Percentiles rank a stretch among this genome's conserved stretches.
phyloP scores from a whole-genome alignment of 2,329 filamentous ascomycete genomes.

The Dothiorella sarmentorum region DNA sequence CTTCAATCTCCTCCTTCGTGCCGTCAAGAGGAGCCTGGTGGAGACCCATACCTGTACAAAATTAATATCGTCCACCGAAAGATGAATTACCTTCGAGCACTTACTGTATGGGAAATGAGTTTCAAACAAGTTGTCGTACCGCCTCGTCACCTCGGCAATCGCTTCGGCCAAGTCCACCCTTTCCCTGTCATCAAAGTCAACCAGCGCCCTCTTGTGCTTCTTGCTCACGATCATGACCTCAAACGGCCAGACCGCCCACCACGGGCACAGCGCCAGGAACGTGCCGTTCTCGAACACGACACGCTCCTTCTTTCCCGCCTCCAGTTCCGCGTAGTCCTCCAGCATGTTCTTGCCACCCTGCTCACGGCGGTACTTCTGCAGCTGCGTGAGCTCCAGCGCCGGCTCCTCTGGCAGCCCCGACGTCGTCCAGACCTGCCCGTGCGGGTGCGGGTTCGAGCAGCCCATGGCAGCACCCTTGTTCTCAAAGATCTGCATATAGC shows the following conservation, averaged over 20 bases:
- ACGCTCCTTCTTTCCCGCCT: conserved; percentile 76
- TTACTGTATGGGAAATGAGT: conserved; percentile 92
- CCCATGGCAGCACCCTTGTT: conserved; percentile 99
- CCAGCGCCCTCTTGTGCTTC: conserved; percentile 75
- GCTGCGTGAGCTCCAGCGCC: conserved; percentile 69
- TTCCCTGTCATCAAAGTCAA: conserved; percentile 74
- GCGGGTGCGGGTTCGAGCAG: conserved; percentile 96
- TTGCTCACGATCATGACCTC: conserved; percentile 88
- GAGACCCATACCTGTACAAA: conserved; percentile 70
- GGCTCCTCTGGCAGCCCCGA: conserved; percentile 89
- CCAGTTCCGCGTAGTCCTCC: conserved; percentile 80
- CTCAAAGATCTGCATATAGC: conserved; percentile 99
- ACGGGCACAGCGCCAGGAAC: conserved; percentile 88
- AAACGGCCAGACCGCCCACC: conserved; percentile 98
- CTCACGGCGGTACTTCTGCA: conserved; percentile 72
- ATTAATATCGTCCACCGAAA: neutral
- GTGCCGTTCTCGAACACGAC: conserved; percentile 82
- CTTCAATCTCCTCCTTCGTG: conserved; percentile 73
- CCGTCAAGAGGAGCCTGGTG: conserved; percentile 91
- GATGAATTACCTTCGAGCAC: no score
- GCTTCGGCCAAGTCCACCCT: conserved; percentile 73
- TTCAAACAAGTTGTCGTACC: conserved; percentile 97
- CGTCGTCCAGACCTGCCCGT: conserved; percentile 95
- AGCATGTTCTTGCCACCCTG: conserved; percentile 74
- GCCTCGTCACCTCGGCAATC: conserved; percentile 80